These are phyloP conservation scores for Tricholomella constricta DNA, from an alignment of 768 basidiomycete genomes.

Conservation along the genomic window DNA sequence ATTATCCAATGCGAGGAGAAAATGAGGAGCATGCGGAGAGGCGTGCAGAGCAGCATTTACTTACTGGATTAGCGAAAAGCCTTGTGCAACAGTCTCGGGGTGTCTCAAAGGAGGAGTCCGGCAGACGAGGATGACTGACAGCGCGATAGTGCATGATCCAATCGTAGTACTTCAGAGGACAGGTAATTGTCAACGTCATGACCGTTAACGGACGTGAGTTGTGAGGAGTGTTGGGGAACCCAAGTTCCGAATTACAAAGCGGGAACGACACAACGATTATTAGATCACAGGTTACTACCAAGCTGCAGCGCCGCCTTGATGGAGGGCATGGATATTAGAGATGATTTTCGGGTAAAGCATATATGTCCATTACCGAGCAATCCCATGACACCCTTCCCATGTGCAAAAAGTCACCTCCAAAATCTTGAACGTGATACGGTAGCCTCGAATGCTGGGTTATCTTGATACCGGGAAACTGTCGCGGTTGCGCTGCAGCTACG, in stretches of 20 bases:
- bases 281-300: neutral
- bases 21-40: neutral
- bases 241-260: neutral
- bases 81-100: neutral
- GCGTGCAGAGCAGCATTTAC: neutral
- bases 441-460: neutral
- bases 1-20: neutral
- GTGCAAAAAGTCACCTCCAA: neutral
- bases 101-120: neutral
- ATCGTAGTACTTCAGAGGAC: neutral
- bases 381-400: neutral
- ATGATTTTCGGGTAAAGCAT: neutral
- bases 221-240: neutral
- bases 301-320: neutral
- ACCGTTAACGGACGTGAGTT: neutral
- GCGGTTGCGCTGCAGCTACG: too few relatives aligned
- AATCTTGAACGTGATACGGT: neutral
- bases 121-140: neutral
- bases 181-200: too few relatives aligned
- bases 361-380: neutral
- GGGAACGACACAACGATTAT: too few relatives aligned
- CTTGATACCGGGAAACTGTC: too few relatives aligned
- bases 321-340: neutral
- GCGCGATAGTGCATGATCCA: neutral
- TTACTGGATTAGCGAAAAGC: neutral